Evolutionary conservation across 345 rosid genomes (phyloP), one percentile per base, ranked within the genome.

Genomic region (Rubroshorea leprosula): DNA sequence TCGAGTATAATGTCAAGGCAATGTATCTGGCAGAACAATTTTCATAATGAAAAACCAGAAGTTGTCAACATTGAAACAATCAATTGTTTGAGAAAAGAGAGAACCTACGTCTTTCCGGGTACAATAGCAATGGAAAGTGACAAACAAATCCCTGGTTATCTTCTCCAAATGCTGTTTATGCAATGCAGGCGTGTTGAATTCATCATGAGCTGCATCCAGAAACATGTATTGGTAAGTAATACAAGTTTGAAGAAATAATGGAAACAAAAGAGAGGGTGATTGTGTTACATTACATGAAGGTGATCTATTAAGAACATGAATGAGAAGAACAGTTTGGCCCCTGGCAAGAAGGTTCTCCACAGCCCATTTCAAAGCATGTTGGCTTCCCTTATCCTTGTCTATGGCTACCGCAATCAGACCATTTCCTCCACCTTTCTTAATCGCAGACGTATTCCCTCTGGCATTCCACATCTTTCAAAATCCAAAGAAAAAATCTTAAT

Each of bases 321-420:
- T 74, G 57, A 91, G 82, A 57, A 88, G 45, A 38, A 93, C 80
- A 60, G 82, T 72, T 63, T 85, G 84, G 51, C 94, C 89, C 65
- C 60, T 79, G 64, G 76, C 22, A 58, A 77, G 80, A 38, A 89
- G 89, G 80, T 86, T 77, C 45, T 86, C 89, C 14, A 62, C 57
- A 0, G 97, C 78, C 98, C 97, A 92, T 76, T 61, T 76, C 47
- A 92, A 67, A 63, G 98, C 97, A 72, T 73, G 57, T 68, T 78
- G 94, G 74, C 96, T 92, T 4, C 83, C 80, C 78, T 86, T 92
- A 63, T 89, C 98, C 60, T 72, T 83, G 76, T 84, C 87, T n/a
- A 89, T 72, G 9, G 93, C 97, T 10, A 92, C 87, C 15, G 93
- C 98, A 0, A 86, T 82, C 60, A 81, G 26, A 41, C 89, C 95